Conservation (phyloP, 164 flowering plant species). For the Buxus sempervirens region DNA sequence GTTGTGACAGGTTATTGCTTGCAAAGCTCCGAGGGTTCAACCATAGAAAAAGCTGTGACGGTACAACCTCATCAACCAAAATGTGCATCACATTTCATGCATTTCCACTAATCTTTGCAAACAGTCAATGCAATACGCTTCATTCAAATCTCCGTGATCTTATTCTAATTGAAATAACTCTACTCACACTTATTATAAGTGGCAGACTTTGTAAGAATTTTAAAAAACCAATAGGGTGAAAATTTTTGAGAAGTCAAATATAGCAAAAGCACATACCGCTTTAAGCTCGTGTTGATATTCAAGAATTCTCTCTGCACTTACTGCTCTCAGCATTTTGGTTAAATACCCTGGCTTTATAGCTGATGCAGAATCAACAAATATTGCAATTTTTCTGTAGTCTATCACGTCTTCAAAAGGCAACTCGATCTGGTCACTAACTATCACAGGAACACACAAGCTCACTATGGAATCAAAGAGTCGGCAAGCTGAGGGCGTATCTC, state of each 20-base stretch:
- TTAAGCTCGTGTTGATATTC: slow-evolving; percentile 70
- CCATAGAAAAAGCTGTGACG: too few relatives aligned
- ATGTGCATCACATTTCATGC: too few relatives aligned
- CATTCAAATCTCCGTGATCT: too few relatives aligned
- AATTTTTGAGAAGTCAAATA: neutral
- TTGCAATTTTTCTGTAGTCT: slow-evolving; percentile 77
- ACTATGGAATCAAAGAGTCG: slow-evolving; percentile 97
- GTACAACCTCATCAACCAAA: too few relatives aligned
- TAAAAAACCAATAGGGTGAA: neutral
- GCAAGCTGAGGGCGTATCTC: slow-evolving; percentile 99
- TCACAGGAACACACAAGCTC: slow-evolving; percentile 92
- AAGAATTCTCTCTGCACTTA: slow-evolving; percentile 49
- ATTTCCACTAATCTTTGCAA: too few relatives aligned
- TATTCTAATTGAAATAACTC: too few relatives aligned
- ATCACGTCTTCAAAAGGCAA: slow-evolving; percentile 94
- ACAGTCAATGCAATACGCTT: too few relatives aligned
- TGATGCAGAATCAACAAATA: slow-evolving; percentile 66
- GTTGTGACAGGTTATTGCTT: too few relatives aligned
- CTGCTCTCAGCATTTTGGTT: slow-evolving; percentile 47
- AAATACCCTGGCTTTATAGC: slow-evolving; percentile 72
- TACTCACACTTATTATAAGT: too few relatives aligned
- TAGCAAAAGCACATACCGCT: slow-evolving; percentile 36
- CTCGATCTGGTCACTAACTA: slow-evolving; percentile 85
- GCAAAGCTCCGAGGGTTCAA: too few relatives aligned
- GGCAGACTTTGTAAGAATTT: too few relatives aligned